phyloP scores from a whole-genome alignment of 768 basidiomycete genomes.

The Leccinum sublutescens region DNA sequence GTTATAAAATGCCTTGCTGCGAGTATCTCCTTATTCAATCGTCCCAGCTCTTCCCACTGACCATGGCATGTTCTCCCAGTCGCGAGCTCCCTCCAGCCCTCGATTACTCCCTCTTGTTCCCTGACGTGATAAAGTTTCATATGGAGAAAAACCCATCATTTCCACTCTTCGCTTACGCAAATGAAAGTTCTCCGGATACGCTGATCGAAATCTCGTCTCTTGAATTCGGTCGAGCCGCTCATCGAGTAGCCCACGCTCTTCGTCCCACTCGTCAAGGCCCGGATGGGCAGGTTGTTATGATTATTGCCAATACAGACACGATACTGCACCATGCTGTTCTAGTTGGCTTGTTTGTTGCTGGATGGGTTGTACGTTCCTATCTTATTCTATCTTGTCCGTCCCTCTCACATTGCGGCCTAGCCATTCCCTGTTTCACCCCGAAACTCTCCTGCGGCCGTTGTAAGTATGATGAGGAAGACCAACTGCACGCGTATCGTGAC shows the following conservation, averaged over 20 bases:
- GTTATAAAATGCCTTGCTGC: constrained; percentile 15
- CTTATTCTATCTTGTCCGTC: background rate
- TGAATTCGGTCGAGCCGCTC: constrained; percentile 31
- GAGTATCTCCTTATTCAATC: background rate
- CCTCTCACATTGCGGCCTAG: constrained; percentile 22
- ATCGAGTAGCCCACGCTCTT: constrained; percentile 39
- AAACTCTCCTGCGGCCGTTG: constrained; percentile 43
- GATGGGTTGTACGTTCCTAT: constrained; percentile 27
- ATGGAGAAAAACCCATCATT: constrained; percentile 24
- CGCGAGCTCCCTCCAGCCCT: constrained; percentile 20
- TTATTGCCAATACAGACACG: constrained; percentile 32
- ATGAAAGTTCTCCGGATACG: constrained; percentile 8
- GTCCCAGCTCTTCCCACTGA: background rate
- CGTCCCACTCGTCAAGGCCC: constrained; percentile 32
- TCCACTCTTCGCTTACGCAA: constrained; percentile 19
- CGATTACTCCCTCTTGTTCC: constrained; percentile 21
- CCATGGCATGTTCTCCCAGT: constrained; percentile 1
- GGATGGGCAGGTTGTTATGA: constrained; percentile 21
- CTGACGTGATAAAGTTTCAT: constrained; percentile 28
- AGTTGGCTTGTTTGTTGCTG: constrained; percentile 39
- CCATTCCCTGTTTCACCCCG: constrained; percentile 40
- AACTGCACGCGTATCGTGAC: constrained; percentile 22
- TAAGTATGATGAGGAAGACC: constrained; percentile 23
- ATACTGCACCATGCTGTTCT: constrained; percentile 34
- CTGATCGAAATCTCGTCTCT: constrained; percentile 22